Evolutionary conservation across 495 filamentous ascomycete species (phyloP).

Genomic region (Penicillium manginii): DNA sequence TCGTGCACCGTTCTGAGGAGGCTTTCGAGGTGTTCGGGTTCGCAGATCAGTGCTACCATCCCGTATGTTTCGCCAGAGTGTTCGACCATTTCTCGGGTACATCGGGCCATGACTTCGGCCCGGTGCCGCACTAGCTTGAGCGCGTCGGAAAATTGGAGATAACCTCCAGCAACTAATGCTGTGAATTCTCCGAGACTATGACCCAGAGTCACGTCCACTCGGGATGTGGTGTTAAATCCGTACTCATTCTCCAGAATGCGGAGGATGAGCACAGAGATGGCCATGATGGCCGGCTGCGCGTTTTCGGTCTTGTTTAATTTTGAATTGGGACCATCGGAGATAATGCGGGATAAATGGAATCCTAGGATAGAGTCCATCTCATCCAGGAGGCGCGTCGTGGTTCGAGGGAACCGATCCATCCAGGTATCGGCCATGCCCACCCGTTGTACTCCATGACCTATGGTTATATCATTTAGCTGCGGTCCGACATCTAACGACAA

Average conservation of each 20-base stretch:
- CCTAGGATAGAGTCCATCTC: conserved; percentile 80
- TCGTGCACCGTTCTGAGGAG: conserved; percentile 77
- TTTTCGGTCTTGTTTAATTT: conserved; percentile 80
- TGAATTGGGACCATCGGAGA: conserved; percentile 75
- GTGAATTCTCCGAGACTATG: conserved; percentile 97
- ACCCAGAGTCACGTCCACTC: conserved; percentile 81
- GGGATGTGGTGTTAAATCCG: conserved; percentile 67
- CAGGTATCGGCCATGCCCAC: conserved; percentile 89
- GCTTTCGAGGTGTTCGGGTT: conserved; percentile 67
- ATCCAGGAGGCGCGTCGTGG: conserved; percentile 70
- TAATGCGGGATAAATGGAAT: conserved; percentile 71
- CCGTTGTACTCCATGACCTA: conserved; percentile 93
- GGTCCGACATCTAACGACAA: background rate
- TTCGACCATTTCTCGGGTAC: conserved; percentile 64
- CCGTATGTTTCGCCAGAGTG: conserved; percentile 75
- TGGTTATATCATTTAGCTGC: background rate
- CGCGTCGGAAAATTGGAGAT: conserved; percentile 76
- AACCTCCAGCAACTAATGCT: conserved; percentile 80
- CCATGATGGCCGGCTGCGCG: conserved; percentile 95
- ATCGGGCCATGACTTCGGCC: conserved; percentile 83
- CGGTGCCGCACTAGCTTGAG: conserved; percentile 75
- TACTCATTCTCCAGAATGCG: conserved; percentile 87
- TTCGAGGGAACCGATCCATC: conserved; percentile 80
- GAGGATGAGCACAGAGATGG: conserved; percentile 86
- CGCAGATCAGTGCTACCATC: conserved; percentile 92